Conservation (phyloP, 192 early-diverging fungal species). For the Helicostylum pulchrum region DNA sequence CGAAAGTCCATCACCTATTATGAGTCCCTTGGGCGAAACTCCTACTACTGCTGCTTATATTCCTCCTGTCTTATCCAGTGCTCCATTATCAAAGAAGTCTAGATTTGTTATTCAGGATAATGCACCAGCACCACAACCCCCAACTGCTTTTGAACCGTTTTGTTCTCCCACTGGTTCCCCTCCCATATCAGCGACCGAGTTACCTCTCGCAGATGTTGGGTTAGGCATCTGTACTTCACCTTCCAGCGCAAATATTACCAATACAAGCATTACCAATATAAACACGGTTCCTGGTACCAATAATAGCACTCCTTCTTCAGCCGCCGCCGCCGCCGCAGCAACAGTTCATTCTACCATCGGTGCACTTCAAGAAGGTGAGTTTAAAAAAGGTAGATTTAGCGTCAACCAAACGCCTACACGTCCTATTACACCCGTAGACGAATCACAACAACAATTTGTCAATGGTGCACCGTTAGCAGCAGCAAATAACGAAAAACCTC, state of each 20-base stretch:
- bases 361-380: constrained; percentile 5
- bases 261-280: not conserved
- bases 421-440: constrained; percentile 6
- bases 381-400: constrained; percentile 67
- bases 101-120: constrained; percentile 13
- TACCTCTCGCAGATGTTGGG: not conserved
- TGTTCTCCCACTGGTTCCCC: not conserved
- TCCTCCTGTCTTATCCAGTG: constrained; percentile 4
- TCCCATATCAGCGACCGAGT: not conserved
- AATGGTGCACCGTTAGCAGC: not conserved
- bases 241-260: not conserved
- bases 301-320: not conserved
- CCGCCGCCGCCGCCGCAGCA: not conserved
- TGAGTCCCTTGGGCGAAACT: not conserved
- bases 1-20: not conserved
- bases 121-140: not conserved
- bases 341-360: too few relatives aligned
- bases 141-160: not conserved
- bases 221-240: not conserved
- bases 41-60: not conserved
- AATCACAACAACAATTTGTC: not conserved
- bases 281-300: not conserved
- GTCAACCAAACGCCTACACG: constrained; percentile 36
- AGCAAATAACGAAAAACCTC: not conserved
- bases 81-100: constrained; percentile 12